A percentile compares a stretch with the other conserved stretches of the same genome.
Evolutionary conservation across 2,329 filamentous ascomycete genomes (phyloP).

Genomic region (Beauveria rudraprayagi): DNA sequence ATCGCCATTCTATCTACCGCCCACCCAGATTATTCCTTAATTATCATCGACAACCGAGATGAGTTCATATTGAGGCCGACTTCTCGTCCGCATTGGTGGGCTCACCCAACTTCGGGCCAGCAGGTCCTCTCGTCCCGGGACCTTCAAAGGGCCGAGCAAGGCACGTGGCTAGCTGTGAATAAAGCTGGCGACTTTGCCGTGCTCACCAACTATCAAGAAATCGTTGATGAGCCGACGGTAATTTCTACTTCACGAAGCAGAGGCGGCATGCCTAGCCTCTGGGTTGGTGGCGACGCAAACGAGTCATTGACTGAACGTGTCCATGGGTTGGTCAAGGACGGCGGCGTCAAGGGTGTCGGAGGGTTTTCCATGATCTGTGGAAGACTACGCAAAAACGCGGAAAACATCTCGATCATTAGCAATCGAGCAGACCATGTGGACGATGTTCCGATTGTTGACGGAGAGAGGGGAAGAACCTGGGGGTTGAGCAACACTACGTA

Average conservation of each 20-base stretch:
- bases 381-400: slow-evolving; percentile 41
- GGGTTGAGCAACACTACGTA: slow-evolving; percentile 57
- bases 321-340: slow-evolving; percentile 41
- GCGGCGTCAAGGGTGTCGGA: slow-evolving; percentile 51
- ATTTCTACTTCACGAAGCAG: slow-evolving; percentile 37
- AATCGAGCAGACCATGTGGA: slow-evolving; percentile 47
- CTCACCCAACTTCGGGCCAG: slow-evolving; percentile 31
- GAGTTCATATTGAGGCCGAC: slow-evolving; percentile 60
- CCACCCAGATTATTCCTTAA: slow-evolving; percentile 66
- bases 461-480: slow-evolving; percentile 43
- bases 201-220: slow-evolving; percentile 60
- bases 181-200: slow-evolving; percentile 52
- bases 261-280: slow-evolving; percentile 56
- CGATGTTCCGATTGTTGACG: slow-evolving; percentile 50
- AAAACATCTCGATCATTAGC: slow-evolving; percentile 53
- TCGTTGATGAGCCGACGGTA: slow-evolving; percentile 36
- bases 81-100: slow-evolving; percentile 58
- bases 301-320: slow-evolving; percentile 44
- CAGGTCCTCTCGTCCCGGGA: slow-evolving; percentile 53
- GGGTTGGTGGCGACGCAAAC: slow-evolving; percentile 44
- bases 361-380: slow-evolving; percentile 61
- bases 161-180: slow-evolving; percentile 60
- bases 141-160: slow-evolving; percentile 52
- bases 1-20: slow-evolving; percentile 69
- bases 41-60: slow-evolving; percentile 72